Evolutionary conservation across 1,284 basidiomycete genomes (phyloP), one percentile per base, ranked within the genome.

Genomic region (Tilletia indica): DNA sequence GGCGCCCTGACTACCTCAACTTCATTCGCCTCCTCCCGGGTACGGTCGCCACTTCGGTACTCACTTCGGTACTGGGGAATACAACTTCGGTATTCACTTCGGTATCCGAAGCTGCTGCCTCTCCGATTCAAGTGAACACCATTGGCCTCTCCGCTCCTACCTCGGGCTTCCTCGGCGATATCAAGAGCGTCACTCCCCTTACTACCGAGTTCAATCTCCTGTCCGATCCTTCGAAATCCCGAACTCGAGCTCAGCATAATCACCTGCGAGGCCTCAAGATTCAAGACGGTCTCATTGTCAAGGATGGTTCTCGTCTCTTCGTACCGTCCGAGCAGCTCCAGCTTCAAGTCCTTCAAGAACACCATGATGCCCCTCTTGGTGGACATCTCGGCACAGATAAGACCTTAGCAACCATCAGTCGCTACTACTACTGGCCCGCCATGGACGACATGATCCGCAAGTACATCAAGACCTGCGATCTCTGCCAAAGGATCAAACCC

Each of bases 321-420:
- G 58, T 61, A 34, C 58, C 58, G 25, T n/a, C 58, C 3, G 58
- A 61, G 31, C 14, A 14, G 19, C 34, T 61, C 8, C 58, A 31
- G 21, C 58, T 61, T 36, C n/a, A 47, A 38, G 67, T 85, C 21
- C 45, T 84, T 8, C 21, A 71, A 16, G 51, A 72, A 16, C 64
- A 25, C 0, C 85, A 85, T 72, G 80, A 83, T 71, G 36, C 64
- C 0, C 66, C 67, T 5, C 34, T 75, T 1, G 80, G 82, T 42
- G 74, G 88, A 3, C 88, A 89, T 74, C 86, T 83, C 0, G 88
- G 88, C 0, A 70, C 77, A 2, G 76, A 70, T 0, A 86, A 85
- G 70, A 88, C 86, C 0, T 49, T 79, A 72, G 48, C 78, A 5
- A 61, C 78, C 2, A 51, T 84, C 2, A 11, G n/a, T 14, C 70